phyloP scores from a whole-genome alignment of 805 yeast species.

The Saturnispora gosingensis region DNA sequence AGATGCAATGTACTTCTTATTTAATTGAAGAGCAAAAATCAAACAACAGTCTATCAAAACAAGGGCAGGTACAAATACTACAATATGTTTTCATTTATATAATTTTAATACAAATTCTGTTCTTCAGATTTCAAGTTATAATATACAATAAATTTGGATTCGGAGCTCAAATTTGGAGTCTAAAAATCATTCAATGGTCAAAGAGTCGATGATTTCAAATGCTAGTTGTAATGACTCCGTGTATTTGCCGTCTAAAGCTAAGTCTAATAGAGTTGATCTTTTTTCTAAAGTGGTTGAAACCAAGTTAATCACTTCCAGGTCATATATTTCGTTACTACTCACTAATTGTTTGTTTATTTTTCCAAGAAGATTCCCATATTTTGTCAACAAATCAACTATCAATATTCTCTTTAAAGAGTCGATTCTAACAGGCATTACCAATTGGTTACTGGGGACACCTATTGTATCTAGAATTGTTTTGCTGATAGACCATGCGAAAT shows the following conservation, averaged over 20 bases:
- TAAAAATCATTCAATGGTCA: neutral
- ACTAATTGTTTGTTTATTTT: neutral
- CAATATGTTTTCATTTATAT: neutral
- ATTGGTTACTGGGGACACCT: conserved; percentile 17
- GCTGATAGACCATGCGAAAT: conserved; percentile 21
- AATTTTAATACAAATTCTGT: neutral
- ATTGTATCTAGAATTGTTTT: conserved; percentile 15
- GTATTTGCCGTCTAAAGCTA: neutral
- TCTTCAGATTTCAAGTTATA: neutral
- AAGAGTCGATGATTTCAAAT: conserved; percentile 9
- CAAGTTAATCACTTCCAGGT: neutral
- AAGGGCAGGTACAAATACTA: neutral
- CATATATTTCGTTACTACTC: neutral
- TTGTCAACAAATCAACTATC: conserved; percentile 7
- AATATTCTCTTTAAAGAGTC: conserved; percentile 17
- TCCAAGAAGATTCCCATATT: conserved; percentile 1
- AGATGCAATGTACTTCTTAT: neutral
- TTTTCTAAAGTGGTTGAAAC: conserved; percentile 9
- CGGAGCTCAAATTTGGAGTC: neutral
- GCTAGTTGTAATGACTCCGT: conserved; percentile 2
- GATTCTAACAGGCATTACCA: conserved; percentile 19
- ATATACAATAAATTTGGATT: neutral
- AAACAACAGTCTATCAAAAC: neutral
- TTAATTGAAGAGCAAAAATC: neutral
- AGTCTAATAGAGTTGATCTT: conserved; percentile 13